Evolutionary conservation across 2,329 filamentous ascomycete species (phyloP), one percentile per base, ranked within the genome.

Genomic region (Trichoderma aggressivum): DNA sequence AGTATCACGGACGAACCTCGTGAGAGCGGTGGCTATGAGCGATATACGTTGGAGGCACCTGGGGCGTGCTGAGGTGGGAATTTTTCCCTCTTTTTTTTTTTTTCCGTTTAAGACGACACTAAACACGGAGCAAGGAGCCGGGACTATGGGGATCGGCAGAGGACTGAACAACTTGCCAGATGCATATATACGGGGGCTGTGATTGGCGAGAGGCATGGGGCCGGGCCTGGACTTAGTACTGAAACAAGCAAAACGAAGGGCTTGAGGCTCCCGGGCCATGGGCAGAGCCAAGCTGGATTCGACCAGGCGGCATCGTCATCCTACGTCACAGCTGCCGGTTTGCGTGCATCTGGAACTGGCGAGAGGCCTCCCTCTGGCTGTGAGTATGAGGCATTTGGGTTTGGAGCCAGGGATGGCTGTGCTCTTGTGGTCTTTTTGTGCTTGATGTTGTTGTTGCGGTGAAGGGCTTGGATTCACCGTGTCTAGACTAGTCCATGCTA

Each of bases 11-110:
- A 43, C 30, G 72, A 71, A 73, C 64, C 34, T 36, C 6, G 16
- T 24, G 60, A 60, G 58, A 68, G 62, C 43, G 24, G 24, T 50
- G 24, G 58, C 53, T 73, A 74, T 74, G 72, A 73, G 72, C 72
- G 73, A 74, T 70, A 74, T 74, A 74, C 73, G 60, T 53, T 61
- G 24, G 10, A 47, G 73, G 69, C 70, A 73, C 73, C 60, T 74
- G 59, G 53, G 32, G 65, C 36, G 50, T 62, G 70, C 65, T 72
- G 65, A 30, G 56, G 36, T 70, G 70, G 69, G 71, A 71, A 68
- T 71, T 71, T 60, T 34, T 30, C 10, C 21, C 1, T 16, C 21
- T 34, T 26, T 21, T 30, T 32, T 53, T 21, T 47, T 26, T 21
- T 30, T 32, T 53, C 28, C 21, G 30, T 64, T n/a, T 26, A 59